Base-by-base conservation (phyloP, 257 asterid species). In the Osmanthus fragrans region DNA sequence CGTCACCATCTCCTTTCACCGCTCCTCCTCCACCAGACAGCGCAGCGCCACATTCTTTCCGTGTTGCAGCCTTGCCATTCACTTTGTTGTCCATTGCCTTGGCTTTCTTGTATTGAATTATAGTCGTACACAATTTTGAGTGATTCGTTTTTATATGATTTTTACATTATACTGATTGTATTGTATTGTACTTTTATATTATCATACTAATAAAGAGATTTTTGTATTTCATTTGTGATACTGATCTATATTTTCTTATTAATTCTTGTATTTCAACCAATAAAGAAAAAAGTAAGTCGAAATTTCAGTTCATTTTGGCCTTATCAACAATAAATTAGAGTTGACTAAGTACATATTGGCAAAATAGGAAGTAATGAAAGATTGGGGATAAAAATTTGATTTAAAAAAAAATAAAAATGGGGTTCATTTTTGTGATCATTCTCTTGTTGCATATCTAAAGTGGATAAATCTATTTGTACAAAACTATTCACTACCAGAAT, bases 61-160 rank as follows among this genome's bases (percentile, higher is more conserved):
- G 79, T 16, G 86, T 37, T 33, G 90, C 88, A 1, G 81, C 85
- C 12, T 74, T 85, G 70, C 94, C 96, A 10, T 56, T 89, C 84
- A 84, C 92, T 76, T 79, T 93, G 82, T 82, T 93, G 86, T 84
- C 89, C 29, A 74, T 86, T 81, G 97, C 91, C 79, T 33, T 87
- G 47, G 90, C 92, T 70, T 78, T 85, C 54, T 83, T 89, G 78
- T 82, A 73, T 63, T 86, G 36, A 86, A 79, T 73, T 84, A 80
- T 81, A 79, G 73, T 70, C 58, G 45, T n/a, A 23, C 71, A 54
- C 12, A 25, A 19, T 77, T 49, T 79, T 73, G 47, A 27, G 19
- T 60, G 64, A 81, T 78, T 78, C 33, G 49, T 76, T 77, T 79
- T 81, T 29, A 60, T 78, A 49, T 33, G 30, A 64, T 82, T 80